Base-by-base conservation (phyloP, 176 grass and related monocot species). In the Cocos nucifera region DNA sequence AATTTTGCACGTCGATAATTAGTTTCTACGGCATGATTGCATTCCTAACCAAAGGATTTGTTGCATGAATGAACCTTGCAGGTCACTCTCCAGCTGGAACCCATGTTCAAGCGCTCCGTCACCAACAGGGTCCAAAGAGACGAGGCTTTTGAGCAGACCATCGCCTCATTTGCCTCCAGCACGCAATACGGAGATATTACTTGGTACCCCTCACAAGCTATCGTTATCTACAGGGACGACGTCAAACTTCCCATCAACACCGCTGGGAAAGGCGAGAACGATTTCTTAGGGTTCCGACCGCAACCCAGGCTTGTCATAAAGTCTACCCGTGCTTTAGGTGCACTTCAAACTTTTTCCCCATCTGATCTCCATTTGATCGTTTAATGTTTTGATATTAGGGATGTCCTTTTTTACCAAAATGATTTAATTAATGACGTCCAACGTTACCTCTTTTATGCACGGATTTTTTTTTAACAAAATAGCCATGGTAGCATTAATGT, bases 71-170 rank as follows among this genome's bases (percentile, higher is more conserved):
- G 21, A 19, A 1, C 15, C 57, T 32, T 39, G 53, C 53, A 89
- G 87, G 83, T 92, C 0, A 87, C 79, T 6, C 44, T 87, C 23
- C 8, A 32, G 50, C 66, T 92, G 5, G 72, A 92, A 17, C 83
- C 88, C 10, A 76, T 92, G 69, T 92, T 92, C 77, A 92, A 92
- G 69, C 83, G 88, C 1, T 81, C 88, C 23, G 19, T 84, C 19
- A 92, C 76, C 8, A 87, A 81, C 69, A 55, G 4, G 0, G 71
- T 81, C 56, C 58, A 53, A 4, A 69, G 77, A 17, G 88, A 92
- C 65, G 50, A 18, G 0, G 70, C 77, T 22, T 78, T 92, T 1
- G 80, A 35, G 15, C 76, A 84, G 29, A 77, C 73, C 57, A 66
- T 77, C 17, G 15, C 61, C 3, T 80, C 57, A 4, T 92, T 78